Evolutionary conservation across 73 alveolate species (phyloP).

Genomic region (Paramecium biaurelia): DNA sequence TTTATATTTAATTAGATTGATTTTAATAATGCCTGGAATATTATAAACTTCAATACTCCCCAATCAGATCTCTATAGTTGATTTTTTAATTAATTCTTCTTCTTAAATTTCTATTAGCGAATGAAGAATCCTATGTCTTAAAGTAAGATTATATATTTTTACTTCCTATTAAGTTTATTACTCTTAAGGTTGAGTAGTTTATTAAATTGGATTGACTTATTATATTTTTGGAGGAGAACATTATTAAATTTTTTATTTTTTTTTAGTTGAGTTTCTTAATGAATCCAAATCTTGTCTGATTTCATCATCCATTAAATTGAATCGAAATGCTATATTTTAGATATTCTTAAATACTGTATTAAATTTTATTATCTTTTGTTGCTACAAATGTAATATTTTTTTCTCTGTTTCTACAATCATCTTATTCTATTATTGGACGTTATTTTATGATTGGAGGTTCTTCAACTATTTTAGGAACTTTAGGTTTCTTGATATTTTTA

Average conservation of each 20-base stretch:
- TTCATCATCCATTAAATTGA: constrained; percentile 26
- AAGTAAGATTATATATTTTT: neutral
- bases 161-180: neutral
- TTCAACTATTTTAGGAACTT: neutral
- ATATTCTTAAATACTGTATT: neutral
- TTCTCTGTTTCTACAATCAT: constrained; percentile 7
- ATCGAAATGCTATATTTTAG: neutral
- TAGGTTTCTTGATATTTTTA: neutral
- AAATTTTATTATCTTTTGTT: constrained; percentile 38
- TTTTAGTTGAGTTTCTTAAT: constrained; percentile 8
- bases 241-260: neutral
- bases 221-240: neutral
- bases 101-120: neutral
- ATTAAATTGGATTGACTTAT: neutral
- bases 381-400: constrained; percentile 30
- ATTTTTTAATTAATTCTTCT: neutral
- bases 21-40: neutral
- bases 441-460: neutral
- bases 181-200: neutral
- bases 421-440: neutral
- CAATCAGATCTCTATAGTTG: constrained; percentile 17
- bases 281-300: neutral
- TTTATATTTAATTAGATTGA: neutral
- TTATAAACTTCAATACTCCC: constrained; percentile 2
- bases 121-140: neutral